phyloP scores from a whole-genome alignment of 257 asterid species.

The Solanum lycopersicoides region DNA sequence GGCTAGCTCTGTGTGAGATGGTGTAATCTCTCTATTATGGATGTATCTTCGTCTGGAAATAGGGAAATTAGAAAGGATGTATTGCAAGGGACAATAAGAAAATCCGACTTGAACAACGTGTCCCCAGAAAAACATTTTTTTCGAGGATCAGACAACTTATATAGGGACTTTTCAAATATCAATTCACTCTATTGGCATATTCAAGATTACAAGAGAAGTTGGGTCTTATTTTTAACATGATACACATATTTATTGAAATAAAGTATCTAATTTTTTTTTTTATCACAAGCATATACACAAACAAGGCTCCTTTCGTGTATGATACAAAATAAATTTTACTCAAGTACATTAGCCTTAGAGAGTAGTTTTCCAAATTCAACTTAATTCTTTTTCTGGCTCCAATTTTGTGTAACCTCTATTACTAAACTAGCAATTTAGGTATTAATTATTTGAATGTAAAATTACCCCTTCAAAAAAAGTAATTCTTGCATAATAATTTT shows the following conservation, averaged over 20 bases:
- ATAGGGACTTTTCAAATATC: background rate
- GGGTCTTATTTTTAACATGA: background rate
- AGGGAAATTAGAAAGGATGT: too few relatives aligned
- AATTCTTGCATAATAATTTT: background rate
- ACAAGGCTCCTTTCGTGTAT: background rate
- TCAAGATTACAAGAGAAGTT: background rate
- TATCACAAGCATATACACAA: background rate
- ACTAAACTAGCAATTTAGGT: background rate
- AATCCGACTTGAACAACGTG: too few relatives aligned
- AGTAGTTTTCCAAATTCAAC: background rate
- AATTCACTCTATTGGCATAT: background rate
- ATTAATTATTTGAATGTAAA: too few relatives aligned
- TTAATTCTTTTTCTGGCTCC: background rate
- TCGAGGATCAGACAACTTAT: too few relatives aligned
- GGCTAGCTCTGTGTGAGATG: background rate
- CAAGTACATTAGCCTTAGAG: background rate
- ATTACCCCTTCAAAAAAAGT: background rate
- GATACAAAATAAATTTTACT: background rate
- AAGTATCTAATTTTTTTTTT: too few relatives aligned
- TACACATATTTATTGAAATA: too few relatives aligned
- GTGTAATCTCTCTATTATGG: background rate
- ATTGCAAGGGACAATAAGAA: too few relatives aligned
- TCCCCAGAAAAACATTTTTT: too few relatives aligned
- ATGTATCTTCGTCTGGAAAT: background rate
- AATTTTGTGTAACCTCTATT: background rate